A percentile compares a stretch with the other conserved stretches of the same genome.
These are phyloP conservation scores for Nicotiana paniculata DNA, from an alignment of 257 asterid genomes.

Conservation along the genomic window DNA sequence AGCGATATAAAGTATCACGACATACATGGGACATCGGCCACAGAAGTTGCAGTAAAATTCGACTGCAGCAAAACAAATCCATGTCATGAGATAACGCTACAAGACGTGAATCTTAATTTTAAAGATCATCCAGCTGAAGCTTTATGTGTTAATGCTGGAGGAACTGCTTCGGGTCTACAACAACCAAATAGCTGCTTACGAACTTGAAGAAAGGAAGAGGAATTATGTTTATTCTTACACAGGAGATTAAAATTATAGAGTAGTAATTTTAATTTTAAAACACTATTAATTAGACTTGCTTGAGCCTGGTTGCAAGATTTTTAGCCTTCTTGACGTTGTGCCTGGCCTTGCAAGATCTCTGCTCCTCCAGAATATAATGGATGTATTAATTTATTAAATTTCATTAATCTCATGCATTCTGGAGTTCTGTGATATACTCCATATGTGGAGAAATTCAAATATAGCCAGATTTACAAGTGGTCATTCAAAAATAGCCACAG, in stretches of 20 bases:
- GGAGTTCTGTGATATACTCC: neutral
- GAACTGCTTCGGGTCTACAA: constrained; percentile 29
- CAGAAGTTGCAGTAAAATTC: constrained; percentile 50
- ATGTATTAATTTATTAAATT: neutral
- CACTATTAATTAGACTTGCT: neutral
- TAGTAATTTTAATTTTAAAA: neutral
- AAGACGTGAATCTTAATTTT: constrained; percentile 35
- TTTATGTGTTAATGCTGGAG: constrained; percentile 43
- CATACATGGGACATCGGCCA: constrained; percentile 57
- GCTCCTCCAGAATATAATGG: neutral
- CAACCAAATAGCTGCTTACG: constrained; percentile 46
- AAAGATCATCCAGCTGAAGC: constrained; percentile 25
- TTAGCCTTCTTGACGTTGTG: neutral
- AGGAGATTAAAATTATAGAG: neutral
- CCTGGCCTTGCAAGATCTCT: neutral
- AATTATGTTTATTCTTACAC: neutral
- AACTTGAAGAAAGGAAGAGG: neutral
- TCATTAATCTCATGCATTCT: neutral
- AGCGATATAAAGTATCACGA: constrained; percentile 43
- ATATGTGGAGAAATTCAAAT: too few relatives aligned
- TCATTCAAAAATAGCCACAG: too few relatives aligned
- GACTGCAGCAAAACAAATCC: constrained; percentile 55
- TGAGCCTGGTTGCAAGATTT: neutral
- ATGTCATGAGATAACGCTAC: constrained; percentile 34
- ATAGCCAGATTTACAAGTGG: too few relatives aligned